A percentile compares a stretch with the other conserved stretches of the same genome.
phyloP scores from a whole-genome alignment of 495 filamentous ascomycete species.

The Aspergillus kassunensis region DNA sequence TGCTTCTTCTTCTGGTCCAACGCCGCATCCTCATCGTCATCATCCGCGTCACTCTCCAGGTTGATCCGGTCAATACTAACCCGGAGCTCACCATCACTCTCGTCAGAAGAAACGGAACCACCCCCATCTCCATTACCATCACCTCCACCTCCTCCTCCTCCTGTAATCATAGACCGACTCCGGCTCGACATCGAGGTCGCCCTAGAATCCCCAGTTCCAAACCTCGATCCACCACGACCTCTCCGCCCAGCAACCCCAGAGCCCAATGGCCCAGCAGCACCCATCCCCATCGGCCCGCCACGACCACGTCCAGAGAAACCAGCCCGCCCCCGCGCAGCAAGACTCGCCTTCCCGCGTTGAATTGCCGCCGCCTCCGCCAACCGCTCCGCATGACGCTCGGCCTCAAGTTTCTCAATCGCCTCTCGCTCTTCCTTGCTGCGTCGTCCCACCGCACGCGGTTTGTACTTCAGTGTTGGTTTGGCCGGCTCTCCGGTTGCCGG shows the following conservation, averaged over 20 bases:
- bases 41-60: constrained; percentile 35
- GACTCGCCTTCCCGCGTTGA: constrained; percentile 26
- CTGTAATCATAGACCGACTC: constrained; percentile 26
- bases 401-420: constrained; percentile 44
- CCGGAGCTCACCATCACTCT: constrained; percentile 35
- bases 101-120: constrained; percentile 38
- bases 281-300: constrained; percentile 19
- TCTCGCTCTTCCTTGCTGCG: constrained; percentile 53
- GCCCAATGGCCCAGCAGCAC: constrained; percentile 34
- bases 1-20: constrained; percentile 37
- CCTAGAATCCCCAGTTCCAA: constrained; percentile 26
- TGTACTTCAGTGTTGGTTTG: constrained; percentile 45
- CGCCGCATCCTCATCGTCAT: constrained; percentile 14
- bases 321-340: constrained; percentile 18
- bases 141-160: too few relatives aligned
- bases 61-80: constrained; percentile 51
- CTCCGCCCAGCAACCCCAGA: constrained; percentile 24
- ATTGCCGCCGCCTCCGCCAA: constrained; percentile 42
- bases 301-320: constrained; percentile 17
- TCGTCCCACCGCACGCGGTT: constrained; percentile 42
- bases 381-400: constrained; percentile 41
- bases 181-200: constrained; percentile 22
- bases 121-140: constrained; percentile 23
- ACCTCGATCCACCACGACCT: constrained; percentile 25
- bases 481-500: constrained; percentile 19